Evolutionary conservation across 495 filamentous ascomycete species (phyloP), one percentile per base, ranked within the genome.

Genomic region (Aspergillus homomorphus): DNA sequence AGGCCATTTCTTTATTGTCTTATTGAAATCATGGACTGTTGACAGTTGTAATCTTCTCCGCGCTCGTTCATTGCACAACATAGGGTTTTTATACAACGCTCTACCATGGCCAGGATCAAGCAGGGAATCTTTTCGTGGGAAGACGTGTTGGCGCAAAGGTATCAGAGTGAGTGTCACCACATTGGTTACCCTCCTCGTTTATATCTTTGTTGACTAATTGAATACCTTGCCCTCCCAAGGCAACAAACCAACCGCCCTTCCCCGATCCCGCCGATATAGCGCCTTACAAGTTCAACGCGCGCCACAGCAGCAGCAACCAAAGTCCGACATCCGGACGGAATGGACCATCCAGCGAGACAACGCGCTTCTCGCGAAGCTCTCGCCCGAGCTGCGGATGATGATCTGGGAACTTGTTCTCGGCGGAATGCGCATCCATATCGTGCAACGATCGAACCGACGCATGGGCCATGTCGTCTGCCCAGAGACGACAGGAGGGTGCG

Each of bases 41-140:
- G 58, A 53, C 59, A 42, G 28, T 43, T 44, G 21, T 42, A 15
- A n/a, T 21, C 52, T 19, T 21, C 48, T 54, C 18, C 6, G 41
- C 21, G 4, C 15, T 28, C 46, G 16, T 30, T 49, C 23, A 46
- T 19, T 52, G 19, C 26, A 41, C 54, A 16, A 10, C 26, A 30
- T 28, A 9, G 26, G 26, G 26, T 9, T 9, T 26, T 54, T 26
- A 50, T 19, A 6, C 18, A 45, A 20, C 45, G 42, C 12, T 41
- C 45, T 22, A 18, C 60, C 54, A 78, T 78, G 76, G 66, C 73
- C 15, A 70, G 74, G 55, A 67, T 69, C 45, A 77, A 72, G 62
- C 68, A 69, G 38, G 76, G 76, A 0, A 73, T 77, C 1, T 77
- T 78, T 60, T 78, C 75, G 5, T 78, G 76, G 75, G 75, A 79